Evolutionary conservation across 805 yeast genomes (phyloP), one percentile per base, ranked within the genome.

Genomic region (Starmerella floris): DNA sequence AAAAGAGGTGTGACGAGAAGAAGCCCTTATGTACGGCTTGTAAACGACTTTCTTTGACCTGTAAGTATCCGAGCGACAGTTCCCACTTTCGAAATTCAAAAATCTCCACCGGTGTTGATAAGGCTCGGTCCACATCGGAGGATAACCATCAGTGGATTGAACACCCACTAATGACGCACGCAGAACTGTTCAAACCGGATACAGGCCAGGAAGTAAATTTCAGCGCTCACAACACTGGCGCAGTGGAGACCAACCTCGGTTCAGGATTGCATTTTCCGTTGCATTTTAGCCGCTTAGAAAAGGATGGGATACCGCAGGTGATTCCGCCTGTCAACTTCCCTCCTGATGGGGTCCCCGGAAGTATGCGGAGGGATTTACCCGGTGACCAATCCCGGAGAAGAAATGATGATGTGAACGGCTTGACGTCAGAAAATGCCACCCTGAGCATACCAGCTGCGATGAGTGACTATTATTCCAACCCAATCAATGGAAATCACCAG

Each of bases 1-100:
- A 82, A 48, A 82, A 80, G 56, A 68, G 85, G 42, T 82, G 93
- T 51, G 79, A 83, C 54, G 91, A 82, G 56, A 63, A 68, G 1
- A 68, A 68, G 42, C 93, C 93, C 3, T 58, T 58, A 22, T 82
- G 94, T 54, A 56, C 64, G 1, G 85, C 81, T 52, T 82, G 93
- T 58, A 49, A 60, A n/a, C 62, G 91, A 40, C 64, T 82, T 22
- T 66, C 74, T 11, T 63, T 81, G 38, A 70, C 66, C 41, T 82
- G 94, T 56, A 64, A 68, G 22, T 82, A 88, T 81, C 91, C 93
- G 17, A 59, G 58, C 2, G 17, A 25, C 6, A 22, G 32, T 2
- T 30, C 33, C 16, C 4, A 16, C 22, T 13, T n/a, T 25, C 8
- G 28, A 25, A 25, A 25, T 25, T 8, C 15, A 8, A n/a, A n/a